Evolutionary conservation across 1,139 yeast species (phyloP).

Genomic region (Tardiomyces depauwii): DNA sequence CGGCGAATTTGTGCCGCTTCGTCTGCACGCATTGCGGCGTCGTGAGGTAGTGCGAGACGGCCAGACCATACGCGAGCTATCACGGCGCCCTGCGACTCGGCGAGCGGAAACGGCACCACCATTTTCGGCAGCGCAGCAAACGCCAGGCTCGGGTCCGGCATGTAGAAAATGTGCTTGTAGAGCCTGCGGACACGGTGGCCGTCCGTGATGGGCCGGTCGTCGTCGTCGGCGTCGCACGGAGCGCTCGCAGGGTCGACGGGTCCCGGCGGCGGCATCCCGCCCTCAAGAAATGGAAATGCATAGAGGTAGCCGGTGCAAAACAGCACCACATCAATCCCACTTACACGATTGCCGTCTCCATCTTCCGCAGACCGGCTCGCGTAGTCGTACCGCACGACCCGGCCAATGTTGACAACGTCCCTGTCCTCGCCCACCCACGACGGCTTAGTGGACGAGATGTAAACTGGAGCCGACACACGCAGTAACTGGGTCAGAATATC

Average conservation of each 20-base stretch:
- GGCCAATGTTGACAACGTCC: slow-evolving; percentile 31
- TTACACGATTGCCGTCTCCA: slow-evolving; percentile 30
- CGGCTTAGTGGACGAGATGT: slow-evolving; percentile 11
- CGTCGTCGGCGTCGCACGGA: no score
- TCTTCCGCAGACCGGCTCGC: slow-evolving; percentile 25
- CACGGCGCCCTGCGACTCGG: slow-evolving; percentile 49
- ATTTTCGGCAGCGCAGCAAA: slow-evolving; percentile 41
- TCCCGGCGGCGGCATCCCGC: slow-evolving; percentile 5
- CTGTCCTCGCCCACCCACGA: slow-evolving; percentile 27
- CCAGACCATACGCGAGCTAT: slow-evolving; percentile 46
- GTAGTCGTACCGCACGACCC: slow-evolving; percentile 27
- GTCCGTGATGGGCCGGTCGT: slow-evolving; percentile 28
- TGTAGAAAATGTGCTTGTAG: slow-evolving; percentile 42
- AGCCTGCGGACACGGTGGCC: slow-evolving; percentile 39
- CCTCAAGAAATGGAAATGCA: slow-evolving; percentile 34
- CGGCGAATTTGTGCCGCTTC: slow-evolving; percentile 28
- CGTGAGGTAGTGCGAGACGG: slow-evolving; percentile 33
- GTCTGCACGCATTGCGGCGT: slow-evolving; percentile 30
- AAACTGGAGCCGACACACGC: slow-evolving; percentile 6
- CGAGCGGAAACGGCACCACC: slow-evolving; percentile 46
- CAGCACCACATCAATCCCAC: slow-evolving; percentile 37
- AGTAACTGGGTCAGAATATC: slow-evolving; percentile 44
- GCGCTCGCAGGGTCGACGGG: slow-evolving; percentile 4
- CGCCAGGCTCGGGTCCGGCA: slow-evolving; percentile 45
- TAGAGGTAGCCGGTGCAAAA: slow-evolving; percentile 57